Evolutionary conservation across 345 rosid genomes (phyloP), one percentile per base, ranked within the genome.

Genomic region (Rhodamnia argentea): DNA sequence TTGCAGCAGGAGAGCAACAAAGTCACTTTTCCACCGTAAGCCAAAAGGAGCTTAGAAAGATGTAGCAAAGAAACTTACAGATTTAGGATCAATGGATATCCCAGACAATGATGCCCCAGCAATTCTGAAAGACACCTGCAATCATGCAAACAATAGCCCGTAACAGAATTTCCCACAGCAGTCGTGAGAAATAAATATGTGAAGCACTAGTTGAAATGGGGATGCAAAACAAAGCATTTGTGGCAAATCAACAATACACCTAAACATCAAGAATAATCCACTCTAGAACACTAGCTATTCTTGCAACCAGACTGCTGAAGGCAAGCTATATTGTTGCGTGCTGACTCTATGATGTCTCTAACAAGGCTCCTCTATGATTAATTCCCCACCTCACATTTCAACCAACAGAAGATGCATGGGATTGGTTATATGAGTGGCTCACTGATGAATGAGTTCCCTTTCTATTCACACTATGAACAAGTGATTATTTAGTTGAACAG

Each of bases 1-100:
- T 22, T 10, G 84, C 26, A 32, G 58, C 57, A 50, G 40, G 75
- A 57, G 32, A 82, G 57, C 50, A 50, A 54, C 42, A 64, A 64
- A 64, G 76, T 32, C 3, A 64, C 44, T 15, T 64, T 29, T 64
- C 76, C 0, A 29, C 37, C 29, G 76, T 29, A 64, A 16, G 44
- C 44, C 44, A 32, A 29, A 64, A 64, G 76, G 42, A 29, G 0
- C 29, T 29, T 27, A 52, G 70, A 40, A 84, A 85, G 87, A 54
- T 59, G n/a, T 29, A 51, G 16, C 23, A 32, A 70, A 70, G 47
- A 86, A 87, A 75, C 96, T 91, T 92, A 97, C 99, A n/a, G 96
- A 94, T 94, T 97, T 97, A 50, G 99, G 93, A 89, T 97, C 98
- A 58, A 97, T 90, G 20, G 94, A 91, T 95, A 97, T 94, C 88